Base-by-base conservation (phyloP, 2,329 filamentous ascomycete species). In the Xylaria polymorpha region DNA sequence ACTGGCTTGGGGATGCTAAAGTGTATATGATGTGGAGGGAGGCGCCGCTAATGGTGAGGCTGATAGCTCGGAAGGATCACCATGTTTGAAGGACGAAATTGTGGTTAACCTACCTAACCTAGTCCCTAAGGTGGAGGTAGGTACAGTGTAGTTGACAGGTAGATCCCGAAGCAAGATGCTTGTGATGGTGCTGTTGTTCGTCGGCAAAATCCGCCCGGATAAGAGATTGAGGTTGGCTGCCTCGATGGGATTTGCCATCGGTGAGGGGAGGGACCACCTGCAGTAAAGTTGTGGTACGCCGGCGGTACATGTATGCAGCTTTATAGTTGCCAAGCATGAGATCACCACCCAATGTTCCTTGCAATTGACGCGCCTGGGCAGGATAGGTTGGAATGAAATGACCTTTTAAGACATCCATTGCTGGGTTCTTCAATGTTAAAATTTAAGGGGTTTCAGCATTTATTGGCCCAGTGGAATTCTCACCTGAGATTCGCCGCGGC, bases 11-110 rank as follows among this genome's bases (percentile, higher is more conserved):
- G 1, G 56, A 67, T 35, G 70, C 71, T 1, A 43, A 68, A 58
- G 70, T 76, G 72, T 51, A 75, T 55, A 73, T 76, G 74, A 50
- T 77, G 69, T 77, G 75, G 76, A 74, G 68, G 58, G 74, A 75
- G 35, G 67, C 64, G 6, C 74, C 74, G 14, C 65, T 77, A 32
- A 71, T 76, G 71, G 68, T 78, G 22, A 65, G 72, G 44, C 74
- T 76, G 48, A 48, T 15, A 12, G 61, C 64, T 29, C 61, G 66
- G 35, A 66, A 48, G 41, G 56, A 56, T 43, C 8, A 37, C 35
- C 10, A 37, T 37, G 35, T 12, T 37, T 37, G 8, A 37, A 35
- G 35, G 35, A 37, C 7, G 35, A 37, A 37, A 12, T 12, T 37
- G 35, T 37, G 35, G 35, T 12, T 12, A 4, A 8, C n/a, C n/a